Evolutionary conservation across 306 rosid genomes (phyloP).

Genomic region (Fragaria iinumae): DNA sequence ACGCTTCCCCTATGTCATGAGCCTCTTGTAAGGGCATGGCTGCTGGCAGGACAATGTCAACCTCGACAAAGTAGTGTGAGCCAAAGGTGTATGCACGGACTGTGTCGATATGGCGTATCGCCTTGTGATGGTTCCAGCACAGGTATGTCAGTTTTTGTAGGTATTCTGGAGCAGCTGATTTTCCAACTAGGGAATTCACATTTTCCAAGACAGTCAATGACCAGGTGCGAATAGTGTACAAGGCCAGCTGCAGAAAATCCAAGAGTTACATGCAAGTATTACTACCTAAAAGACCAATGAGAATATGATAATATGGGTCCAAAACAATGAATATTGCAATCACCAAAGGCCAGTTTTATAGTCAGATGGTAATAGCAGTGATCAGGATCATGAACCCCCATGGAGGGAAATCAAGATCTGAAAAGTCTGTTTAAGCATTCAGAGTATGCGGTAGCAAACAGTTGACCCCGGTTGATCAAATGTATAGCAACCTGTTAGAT

Average conservation of each 20-base stretch:
- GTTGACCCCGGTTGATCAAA: background rate
- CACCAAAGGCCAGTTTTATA: background rate
- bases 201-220: constrained; percentile 92
- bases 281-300: background rate
- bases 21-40: constrained; percentile 87
- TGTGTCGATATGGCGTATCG: constrained; percentile 80
- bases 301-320: background rate
- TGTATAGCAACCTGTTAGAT: constrained; percentile 10
- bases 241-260: constrained; percentile 63
- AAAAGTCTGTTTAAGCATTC: background rate
- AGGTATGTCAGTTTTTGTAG: constrained; percentile 92
- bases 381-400: constrained; percentile 5
- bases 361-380: background rate
- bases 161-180: constrained; percentile 86
- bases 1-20: constrained; percentile 85
- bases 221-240: constrained; percentile 96
- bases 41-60: constrained; percentile 85
- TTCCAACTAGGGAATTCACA: constrained; percentile 88
- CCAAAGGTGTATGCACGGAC: constrained; percentile 95
- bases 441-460: background rate
- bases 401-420: background rate
- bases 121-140: constrained; percentile 94
- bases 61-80: constrained; percentile 95
- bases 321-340: background rate
- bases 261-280: constrained; percentile 7